Percentiles rank a stretch among this genome's conserved stretches.
These are phyloP conservation scores for Scalesia atractyloides DNA, from an alignment of 129 eudicot species.

Conservation along the genomic window DNA sequence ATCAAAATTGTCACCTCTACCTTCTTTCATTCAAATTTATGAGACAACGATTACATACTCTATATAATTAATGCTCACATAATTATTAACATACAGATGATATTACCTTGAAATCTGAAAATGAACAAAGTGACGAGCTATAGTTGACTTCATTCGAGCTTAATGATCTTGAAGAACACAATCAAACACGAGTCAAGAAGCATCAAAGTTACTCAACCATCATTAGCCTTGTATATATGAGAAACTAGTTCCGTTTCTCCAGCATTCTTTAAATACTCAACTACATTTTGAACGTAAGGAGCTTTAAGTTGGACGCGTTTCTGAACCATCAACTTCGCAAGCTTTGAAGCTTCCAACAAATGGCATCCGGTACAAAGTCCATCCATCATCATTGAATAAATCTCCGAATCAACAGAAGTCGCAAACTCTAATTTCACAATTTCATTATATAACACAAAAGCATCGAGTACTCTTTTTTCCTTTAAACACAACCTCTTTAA, in stretches of 20 bases:
- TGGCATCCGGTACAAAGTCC: slow-evolving; percentile 51
- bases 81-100: background rate
- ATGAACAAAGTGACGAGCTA: background rate
- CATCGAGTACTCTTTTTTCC: slow-evolving; percentile 56
- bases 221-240: slow-evolving; percentile 26
- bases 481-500: slow-evolving; percentile 47
- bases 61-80: background rate
- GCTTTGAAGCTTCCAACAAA: slow-evolving; percentile 64
- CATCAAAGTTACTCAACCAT: slow-evolving; percentile 21
- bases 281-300: slow-evolving; percentile 43
- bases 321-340: slow-evolving; percentile 52
- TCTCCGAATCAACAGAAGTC: slow-evolving; percentile 56
- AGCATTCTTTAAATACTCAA: slow-evolving; percentile 37
- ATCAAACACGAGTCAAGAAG: background rate
- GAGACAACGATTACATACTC: too few relatives aligned
- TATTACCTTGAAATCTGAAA: slow-evolving; percentile 7
- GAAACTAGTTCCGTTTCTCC: slow-evolving; percentile 49
- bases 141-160: background rate
- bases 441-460: slow-evolving; percentile 47
- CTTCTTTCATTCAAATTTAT: too few relatives aligned
- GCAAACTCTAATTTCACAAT: slow-evolving; percentile 51
- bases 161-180: slow-evolving; percentile 7
- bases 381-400: slow-evolving; percentile 52
- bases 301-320: slow-evolving; percentile 45
- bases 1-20: too few relatives aligned